Conservation (phyloP, 1,284 basidiomycete species). For the Gymnopus androsaceus region DNA sequence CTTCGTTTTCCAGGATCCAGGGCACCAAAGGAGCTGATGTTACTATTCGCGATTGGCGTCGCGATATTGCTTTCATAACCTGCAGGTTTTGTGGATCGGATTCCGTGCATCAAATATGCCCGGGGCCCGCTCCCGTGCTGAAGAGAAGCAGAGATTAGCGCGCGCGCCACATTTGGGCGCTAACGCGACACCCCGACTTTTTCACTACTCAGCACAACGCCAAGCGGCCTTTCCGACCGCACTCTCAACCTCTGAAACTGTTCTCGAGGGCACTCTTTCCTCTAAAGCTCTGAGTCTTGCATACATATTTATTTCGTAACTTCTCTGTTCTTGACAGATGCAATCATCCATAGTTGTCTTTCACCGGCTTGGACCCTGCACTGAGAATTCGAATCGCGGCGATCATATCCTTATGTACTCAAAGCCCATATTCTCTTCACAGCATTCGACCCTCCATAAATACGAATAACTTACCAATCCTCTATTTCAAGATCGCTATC, state of each 20-base stretch:
- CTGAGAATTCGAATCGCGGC: slow-evolving; percentile 3
- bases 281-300: not conserved
- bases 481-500: slow-evolving; percentile 31
- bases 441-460: not conserved
- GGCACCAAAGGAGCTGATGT: too few relatives aligned
- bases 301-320: not conserved
- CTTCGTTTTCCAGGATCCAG: too few relatives aligned
- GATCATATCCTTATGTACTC: slow-evolving; percentile 4
- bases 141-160: too few relatives aligned
- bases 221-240: too few relatives aligned
- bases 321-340: slow-evolving; percentile 5
- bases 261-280: not conserved
- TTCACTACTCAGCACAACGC: too few relatives aligned
- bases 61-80: too few relatives aligned
- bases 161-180: too few relatives aligned
- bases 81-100: too few relatives aligned
- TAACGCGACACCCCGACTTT: too few relatives aligned
- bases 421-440: not conserved
- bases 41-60: too few relatives aligned
- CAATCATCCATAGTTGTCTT: slow-evolving; percentile 1
- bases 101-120: too few relatives aligned
- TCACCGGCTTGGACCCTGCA: slow-evolving; percentile 9
- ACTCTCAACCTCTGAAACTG: not conserved
- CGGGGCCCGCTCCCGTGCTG: too few relatives aligned
- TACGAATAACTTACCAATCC: not conserved